Conservation (phyloP, 169 alveolate genomes). For the Cytauxzoon felis region DNA sequence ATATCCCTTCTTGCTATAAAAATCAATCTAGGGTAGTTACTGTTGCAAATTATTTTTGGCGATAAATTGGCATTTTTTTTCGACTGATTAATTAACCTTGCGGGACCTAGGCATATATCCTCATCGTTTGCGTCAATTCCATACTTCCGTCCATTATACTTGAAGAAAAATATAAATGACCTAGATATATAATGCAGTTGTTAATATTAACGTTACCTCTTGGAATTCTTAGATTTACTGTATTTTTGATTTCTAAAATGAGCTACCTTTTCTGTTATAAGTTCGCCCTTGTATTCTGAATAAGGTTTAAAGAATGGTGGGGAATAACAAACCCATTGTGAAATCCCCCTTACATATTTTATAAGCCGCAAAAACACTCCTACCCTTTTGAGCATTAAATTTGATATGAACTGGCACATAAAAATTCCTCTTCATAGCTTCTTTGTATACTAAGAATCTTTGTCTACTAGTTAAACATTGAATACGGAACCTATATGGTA, state of each 20-base stretch:
- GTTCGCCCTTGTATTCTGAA: conserved; percentile 82
- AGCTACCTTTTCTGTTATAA: conserved; percentile 77
- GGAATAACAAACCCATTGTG: conserved; percentile 48
- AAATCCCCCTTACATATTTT: conserved; percentile 78
- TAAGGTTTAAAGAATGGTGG: no score
- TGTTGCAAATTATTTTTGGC: conserved; percentile 70
- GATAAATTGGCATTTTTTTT: conserved; percentile 76
- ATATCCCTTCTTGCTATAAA: conserved; percentile 77
- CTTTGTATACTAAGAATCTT: conserved; percentile 26
- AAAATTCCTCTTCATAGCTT: conserved; percentile 24
- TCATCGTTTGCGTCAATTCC: conserved; percentile 87
- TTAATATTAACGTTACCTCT: conserved; percentile 12
- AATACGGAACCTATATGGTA: no score
- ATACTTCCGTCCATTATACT: conserved; percentile 68
- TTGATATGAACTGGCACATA: conserved; percentile 49
- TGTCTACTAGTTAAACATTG: conserved; percentile 31
- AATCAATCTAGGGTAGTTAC: conserved; percentile 70
- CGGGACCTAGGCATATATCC: conserved; percentile 76
- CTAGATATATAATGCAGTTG: conserved; percentile 24
- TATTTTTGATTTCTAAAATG: conserved; percentile 69
- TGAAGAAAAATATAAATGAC: conserved; percentile 83
- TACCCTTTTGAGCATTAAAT: conserved; percentile 67
- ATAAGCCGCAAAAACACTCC: conserved; percentile 83
- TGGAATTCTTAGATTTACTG: conserved; percentile 34
- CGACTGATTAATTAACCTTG: conserved; percentile 84